A percentile compares a stretch with the other conserved stretches of the same genome.
phyloP scores from a whole-genome alignment of 2,329 filamentous ascomycete species.

The Colletotrichum sansevieriae region DNA sequence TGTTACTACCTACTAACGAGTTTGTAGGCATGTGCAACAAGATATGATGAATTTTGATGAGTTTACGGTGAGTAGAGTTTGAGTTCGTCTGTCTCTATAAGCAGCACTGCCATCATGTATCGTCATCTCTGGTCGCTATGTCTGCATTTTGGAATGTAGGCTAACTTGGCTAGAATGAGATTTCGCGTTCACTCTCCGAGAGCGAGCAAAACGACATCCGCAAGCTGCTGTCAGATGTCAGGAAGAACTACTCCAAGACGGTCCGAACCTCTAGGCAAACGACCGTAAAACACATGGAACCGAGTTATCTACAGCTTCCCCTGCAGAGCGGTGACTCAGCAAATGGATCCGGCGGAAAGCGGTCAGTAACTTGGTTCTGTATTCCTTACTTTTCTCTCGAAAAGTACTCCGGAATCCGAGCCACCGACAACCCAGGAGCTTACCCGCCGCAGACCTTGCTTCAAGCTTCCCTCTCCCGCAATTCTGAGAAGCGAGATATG shows the following conservation, averaged over 20 bases:
- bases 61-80: constrained; percentile 51
- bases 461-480: constrained; percentile 58
- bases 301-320: constrained; percentile 53
- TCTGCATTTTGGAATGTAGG: too few species aligned
- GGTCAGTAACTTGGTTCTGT: constrained; percentile 56
- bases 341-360: constrained; percentile 41
- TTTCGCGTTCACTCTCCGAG: constrained; percentile 45
- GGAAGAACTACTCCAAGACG: constrained; percentile 52
- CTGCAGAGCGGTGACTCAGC: constrained; percentile 45
- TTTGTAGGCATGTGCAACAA: constrained; percentile 53
- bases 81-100: too few species aligned
- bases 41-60: constrained; percentile 58
- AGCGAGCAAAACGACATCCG: constrained; percentile 51
- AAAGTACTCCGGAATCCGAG: constrained; percentile 55
- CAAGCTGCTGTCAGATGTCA: constrained; percentile 54
- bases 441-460: constrained; percentile 60
- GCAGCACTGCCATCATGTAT: too few species aligned
- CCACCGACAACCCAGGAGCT: constrained; percentile 47
- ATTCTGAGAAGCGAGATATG: constrained; percentile 57
- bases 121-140: too few species aligned
- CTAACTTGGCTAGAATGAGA: constrained; percentile 49
- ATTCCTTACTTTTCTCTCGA: constrained; percentile 63
- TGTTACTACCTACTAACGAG: constrained; percentile 38
- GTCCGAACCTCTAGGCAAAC: constrained; percentile 53
- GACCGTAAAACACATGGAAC: constrained; percentile 58